A percentile compares a stretch with the other conserved stretches of the same genome.
Conservation (phyloP, 2,329 filamentous ascomycete species). For the Talaromyces islandicus region DNA sequence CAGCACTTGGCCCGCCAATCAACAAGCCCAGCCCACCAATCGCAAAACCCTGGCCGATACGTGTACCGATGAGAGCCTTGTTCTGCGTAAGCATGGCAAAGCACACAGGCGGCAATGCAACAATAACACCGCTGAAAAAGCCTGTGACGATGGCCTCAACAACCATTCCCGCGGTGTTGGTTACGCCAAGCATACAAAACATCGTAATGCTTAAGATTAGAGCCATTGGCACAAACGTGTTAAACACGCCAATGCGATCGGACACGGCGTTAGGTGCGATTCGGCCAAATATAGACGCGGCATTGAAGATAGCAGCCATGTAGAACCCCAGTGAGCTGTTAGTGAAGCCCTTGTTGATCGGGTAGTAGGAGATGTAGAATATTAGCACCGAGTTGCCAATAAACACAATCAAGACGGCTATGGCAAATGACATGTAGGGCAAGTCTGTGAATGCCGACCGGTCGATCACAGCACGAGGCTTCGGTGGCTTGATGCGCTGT, state of each 20-base stretch:
- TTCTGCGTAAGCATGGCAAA: conserved; percentile 27
- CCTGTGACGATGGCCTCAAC: conserved; percentile 31
- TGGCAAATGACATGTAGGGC: conserved; percentile 39
- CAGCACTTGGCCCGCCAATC: conserved; percentile 44
- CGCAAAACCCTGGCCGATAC: conserved; percentile 49
- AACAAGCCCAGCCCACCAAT: conserved; percentile 40
- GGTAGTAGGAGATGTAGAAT: conserved; percentile 40
- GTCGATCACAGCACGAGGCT: conserved; percentile 37
- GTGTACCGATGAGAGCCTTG: conserved; percentile 45
- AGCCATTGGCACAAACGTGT: conserved; percentile 33
- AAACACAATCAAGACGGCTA: conserved; percentile 56
- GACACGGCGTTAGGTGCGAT: conserved; percentile 49
- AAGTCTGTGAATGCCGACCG: conserved; percentile 41
- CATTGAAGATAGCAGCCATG: conserved; percentile 62
- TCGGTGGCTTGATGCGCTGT: conserved; percentile 27
- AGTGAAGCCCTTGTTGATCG: conserved; percentile 36
- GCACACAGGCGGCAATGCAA: conserved; percentile 28
- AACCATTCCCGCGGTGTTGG: conserved; percentile 18
- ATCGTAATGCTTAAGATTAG: conserved; percentile 14
- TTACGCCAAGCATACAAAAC: conserved; percentile 18
- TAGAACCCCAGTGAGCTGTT: conserved; percentile 55
- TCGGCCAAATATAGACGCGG: conserved; percentile 53
- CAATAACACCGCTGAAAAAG: conserved; percentile 36
- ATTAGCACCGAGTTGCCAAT: conserved; percentile 48
- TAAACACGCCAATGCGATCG: conserved; percentile 46